Evolutionary conservation across 495 filamentous ascomycete genomes (phyloP).

Genomic region (Penicillium psychrofluorescens): DNA sequence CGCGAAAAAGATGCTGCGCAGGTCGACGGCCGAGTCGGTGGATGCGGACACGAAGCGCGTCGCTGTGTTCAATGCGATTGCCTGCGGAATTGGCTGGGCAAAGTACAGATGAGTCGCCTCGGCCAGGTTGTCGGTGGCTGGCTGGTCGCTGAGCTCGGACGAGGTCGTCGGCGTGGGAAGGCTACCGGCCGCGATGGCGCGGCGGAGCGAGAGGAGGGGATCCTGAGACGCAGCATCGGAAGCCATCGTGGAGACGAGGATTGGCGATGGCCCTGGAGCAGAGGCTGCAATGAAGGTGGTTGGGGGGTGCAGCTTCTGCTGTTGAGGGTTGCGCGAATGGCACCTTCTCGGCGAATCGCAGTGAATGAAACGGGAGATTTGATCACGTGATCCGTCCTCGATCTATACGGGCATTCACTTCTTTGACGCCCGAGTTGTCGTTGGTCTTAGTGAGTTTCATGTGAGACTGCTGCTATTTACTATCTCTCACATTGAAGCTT

Average conservation of each 20-base stretch:
- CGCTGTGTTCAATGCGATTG: conserved; percentile 64
- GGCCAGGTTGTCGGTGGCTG: conserved; percentile 52
- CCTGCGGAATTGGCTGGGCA: conserved; percentile 49
- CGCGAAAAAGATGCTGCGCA: conserved; percentile 90
- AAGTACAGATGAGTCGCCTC: conserved; percentile 80
- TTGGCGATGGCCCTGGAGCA: conserved; percentile 9
- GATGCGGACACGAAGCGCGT: conserved; percentile 75
- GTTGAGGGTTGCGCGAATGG: no score
- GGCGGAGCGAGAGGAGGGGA: conserved; percentile 71
- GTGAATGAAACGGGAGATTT: no score
- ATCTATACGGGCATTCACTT: neutral
- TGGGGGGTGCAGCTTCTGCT: neutral
- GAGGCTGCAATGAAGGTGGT: conserved; percentile 1
- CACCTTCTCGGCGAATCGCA: no score
- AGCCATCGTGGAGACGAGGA: conserved; percentile 17
- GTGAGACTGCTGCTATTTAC: neutral
- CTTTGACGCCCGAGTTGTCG: no score
- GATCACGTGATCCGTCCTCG: conserved; percentile 2
- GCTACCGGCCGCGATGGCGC: conserved; percentile 60
- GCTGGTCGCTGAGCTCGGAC: conserved; percentile 42
- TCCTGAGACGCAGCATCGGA: conserved; percentile 46
- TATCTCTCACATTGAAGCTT: neutral
- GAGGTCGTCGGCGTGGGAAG: conserved; percentile 65
- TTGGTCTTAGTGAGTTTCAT: no score
- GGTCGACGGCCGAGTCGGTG: conserved; percentile 62